Evolutionary conservation across 805 yeast species (phyloP).

Genomic region (Sugiyamaella qingdaonensis): DNA sequence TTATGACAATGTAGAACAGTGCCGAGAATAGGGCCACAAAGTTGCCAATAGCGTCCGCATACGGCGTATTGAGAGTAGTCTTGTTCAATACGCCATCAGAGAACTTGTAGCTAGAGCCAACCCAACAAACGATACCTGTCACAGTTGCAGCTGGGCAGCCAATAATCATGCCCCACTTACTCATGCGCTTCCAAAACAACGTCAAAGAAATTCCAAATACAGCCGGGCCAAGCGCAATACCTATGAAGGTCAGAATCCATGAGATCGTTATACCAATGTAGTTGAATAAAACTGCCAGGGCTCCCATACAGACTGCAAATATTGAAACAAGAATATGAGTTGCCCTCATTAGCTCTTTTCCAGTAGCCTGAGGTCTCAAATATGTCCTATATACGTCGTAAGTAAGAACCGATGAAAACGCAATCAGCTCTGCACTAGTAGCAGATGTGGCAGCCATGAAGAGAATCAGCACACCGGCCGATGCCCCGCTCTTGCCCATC

Average conservation of each 20-base stretch:
- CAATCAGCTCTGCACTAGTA: conserved; percentile 39
- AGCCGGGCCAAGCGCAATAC: conserved; percentile 6
- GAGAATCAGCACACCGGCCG: conserved; percentile 48
- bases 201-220: conserved; percentile 7
- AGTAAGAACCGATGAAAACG: conserved; percentile 40
- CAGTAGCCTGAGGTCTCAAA: conserved; percentile 40
- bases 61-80: conserved; percentile 24
- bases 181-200: conserved; percentile 8
- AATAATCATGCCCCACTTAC: conserved; percentile 8
- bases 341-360: conserved; percentile 39
- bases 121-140: conserved; percentile 48
- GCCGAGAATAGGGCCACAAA: conserved; percentile 29
- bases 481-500: conserved; percentile 83
- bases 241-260: conserved; percentile 29
- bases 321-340: conserved; percentile 43
- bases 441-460: conserved; percentile 43
- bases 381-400: conserved; percentile 47
- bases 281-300: conserved; percentile 69
- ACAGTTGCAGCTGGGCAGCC: conserved; percentile 71
- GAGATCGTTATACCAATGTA: conserved; percentile 81
- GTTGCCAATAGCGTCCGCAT: conserved; percentile 32
- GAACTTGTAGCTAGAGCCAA: conserved; percentile 25
- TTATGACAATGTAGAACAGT: conserved; percentile 12
- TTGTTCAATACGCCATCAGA: conserved; percentile 28
- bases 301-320: conserved; percentile 56